Evolutionary conservation across 2,329 filamentous ascomycete species (phyloP).

Genomic region (Aspergillus fumigatus): DNA sequence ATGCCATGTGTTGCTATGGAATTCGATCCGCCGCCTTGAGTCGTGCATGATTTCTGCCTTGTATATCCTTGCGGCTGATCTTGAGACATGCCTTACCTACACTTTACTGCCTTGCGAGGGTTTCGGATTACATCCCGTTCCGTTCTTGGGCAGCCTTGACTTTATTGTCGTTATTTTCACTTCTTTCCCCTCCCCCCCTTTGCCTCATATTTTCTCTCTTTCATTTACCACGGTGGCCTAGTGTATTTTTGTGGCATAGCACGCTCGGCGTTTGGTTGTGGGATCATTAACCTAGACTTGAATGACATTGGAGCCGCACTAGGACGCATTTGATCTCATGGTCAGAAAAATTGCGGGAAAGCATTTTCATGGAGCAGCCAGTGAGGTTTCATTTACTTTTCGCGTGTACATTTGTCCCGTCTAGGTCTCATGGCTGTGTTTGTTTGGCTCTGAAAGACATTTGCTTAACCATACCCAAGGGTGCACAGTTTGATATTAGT

Average conservation of each 20-base stretch:
- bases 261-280: slow-evolving; percentile 34
- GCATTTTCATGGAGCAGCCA: slow-evolving; percentile 31
- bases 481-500: slow-evolving; percentile 18
- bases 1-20: slow-evolving; percentile 19
- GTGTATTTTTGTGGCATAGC: slow-evolving; percentile 34
- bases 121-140: neutral
- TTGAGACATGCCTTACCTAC: neutral
- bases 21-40: slow-evolving; percentile 19
- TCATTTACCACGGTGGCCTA: slow-evolving; percentile 19
- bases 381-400: slow-evolving; percentile 13
- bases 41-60: slow-evolving; percentile 10
- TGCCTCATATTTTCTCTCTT: slow-evolving; percentile 13
- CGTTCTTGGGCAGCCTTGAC: neutral
- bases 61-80: neutral
- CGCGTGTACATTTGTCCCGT: slow-evolving; percentile 21
- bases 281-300: slow-evolving; percentile 32
- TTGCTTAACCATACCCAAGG: slow-evolving; percentile 22
- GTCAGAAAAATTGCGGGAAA: slow-evolving; percentile 29
- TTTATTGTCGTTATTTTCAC: slow-evolving; percentile 17
- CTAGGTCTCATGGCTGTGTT: slow-evolving; percentile 20
- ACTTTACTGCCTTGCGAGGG: neutral
- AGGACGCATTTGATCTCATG: slow-evolving; percentile 33
- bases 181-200: slow-evolving; percentile 11
- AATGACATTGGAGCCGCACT: slow-evolving; percentile 29
- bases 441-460: slow-evolving; percentile 22